phyloP scores from a whole-genome alignment of 257 asterid species.

The Solanum pennellii region DNA sequence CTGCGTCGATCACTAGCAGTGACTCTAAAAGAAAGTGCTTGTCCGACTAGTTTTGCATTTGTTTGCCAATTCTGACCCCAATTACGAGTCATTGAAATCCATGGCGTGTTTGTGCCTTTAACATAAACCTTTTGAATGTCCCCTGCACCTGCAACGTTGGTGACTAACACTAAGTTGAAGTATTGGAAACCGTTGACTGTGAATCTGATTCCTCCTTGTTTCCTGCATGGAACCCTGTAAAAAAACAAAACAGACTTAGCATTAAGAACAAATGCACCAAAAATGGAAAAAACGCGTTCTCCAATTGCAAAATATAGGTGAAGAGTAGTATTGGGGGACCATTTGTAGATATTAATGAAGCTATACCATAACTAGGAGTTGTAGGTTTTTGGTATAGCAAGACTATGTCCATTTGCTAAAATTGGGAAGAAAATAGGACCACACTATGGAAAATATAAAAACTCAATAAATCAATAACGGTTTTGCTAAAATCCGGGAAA shows the following conservation, averaged over 20 bases:
- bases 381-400: background rate
- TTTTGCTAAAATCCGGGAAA: too few species aligned
- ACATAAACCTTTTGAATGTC: constrained; percentile 40
- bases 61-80: constrained; percentile 92
- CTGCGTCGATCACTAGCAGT: constrained; percentile 60
- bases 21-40: constrained; percentile 62
- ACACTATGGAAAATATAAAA: background rate
- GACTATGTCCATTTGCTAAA: background rate
- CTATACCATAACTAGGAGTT: background rate
- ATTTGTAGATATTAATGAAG: background rate
- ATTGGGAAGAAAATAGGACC: background rate
- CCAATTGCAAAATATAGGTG: background rate
- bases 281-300: background rate
- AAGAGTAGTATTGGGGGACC: background rate
- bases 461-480: too few species aligned
- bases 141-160: constrained; percentile 78
- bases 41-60: constrained; percentile 38
- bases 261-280: background rate
- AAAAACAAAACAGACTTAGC: background rate
- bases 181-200: constrained; percentile 60
- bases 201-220: constrained; percentile 54
- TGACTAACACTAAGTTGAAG: constrained; percentile 57
- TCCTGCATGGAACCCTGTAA: constrained; percentile 38
- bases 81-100: constrained; percentile 63
- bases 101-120: constrained; percentile 46